These are phyloP conservation scores for Globisporangium alternatum DNA, from an alignment of 352 stramenopile genomes.

Conservation along the genomic window DNA sequence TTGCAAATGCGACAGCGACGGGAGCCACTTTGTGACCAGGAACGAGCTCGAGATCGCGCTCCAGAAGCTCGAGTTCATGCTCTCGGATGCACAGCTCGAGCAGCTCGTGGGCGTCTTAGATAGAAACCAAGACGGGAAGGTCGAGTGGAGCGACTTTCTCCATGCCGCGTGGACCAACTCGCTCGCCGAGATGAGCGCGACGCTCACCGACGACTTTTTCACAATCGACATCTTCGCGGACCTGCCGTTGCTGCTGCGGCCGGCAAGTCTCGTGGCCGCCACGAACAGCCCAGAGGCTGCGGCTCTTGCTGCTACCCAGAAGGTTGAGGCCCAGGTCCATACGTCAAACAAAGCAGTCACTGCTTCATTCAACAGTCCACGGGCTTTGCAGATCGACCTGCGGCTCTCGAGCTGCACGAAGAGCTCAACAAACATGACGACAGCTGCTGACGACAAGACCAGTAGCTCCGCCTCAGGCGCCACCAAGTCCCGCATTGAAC, in stretches of 20 bases:
- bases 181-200: slow-evolving; percentile 3
- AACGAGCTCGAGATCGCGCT: slow-evolving; percentile 50
- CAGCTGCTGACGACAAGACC: background rate
- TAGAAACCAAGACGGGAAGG: slow-evolving; percentile 27
- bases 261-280: background rate
- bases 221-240: slow-evolving; percentile 44
- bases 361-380: background rate
- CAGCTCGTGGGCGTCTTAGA: slow-evolving; percentile 33
- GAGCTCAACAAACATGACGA: background rate
- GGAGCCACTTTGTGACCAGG: slow-evolving; percentile 26
- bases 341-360: too few species aligned
- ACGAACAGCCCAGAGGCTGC: too few species aligned
- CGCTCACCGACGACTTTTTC: slow-evolving; percentile 25
- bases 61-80: slow-evolving; percentile 44
- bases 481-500: slow-evolving; percentile 39
- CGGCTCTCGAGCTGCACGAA: background rate
- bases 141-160: slow-evolving; percentile 55
- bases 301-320: too few species aligned
- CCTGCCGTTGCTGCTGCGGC: slow-evolving; percentile 35
- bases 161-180: slow-evolving; percentile 33
- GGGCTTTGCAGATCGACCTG: slow-evolving; percentile 3
- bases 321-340: too few species aligned
- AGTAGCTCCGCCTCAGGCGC: background rate
- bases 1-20: slow-evolving; percentile 38
- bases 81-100: slow-evolving; percentile 32